These are phyloP conservation scores for Hansenula lynferdii DNA, from an alignment of 1,139 yeast species.

Conservation along the genomic window DNA sequence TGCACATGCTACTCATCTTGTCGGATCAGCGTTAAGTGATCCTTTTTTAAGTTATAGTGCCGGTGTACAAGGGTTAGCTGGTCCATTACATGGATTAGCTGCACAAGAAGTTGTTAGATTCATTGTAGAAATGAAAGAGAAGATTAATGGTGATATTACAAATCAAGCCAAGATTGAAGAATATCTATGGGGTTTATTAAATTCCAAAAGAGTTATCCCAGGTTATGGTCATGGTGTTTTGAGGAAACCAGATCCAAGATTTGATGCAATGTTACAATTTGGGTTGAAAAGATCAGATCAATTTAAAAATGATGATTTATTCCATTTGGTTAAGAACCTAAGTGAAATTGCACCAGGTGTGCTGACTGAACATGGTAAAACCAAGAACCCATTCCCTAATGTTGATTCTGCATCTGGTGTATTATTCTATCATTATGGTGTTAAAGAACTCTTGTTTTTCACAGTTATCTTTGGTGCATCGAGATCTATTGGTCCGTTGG, in stretches of 20 bases:
- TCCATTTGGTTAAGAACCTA: conserved; percentile 28
- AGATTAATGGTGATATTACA: conserved; percentile 23
- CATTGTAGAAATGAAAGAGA: conserved; percentile 30
- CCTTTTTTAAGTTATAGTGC: conserved; percentile 36
- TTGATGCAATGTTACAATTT: conserved; percentile 32
- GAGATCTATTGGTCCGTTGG: conserved; percentile 52
- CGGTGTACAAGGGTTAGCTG: conserved; percentile 39
- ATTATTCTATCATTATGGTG: conserved; percentile 53
- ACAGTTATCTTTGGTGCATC: conserved; percentile 59
- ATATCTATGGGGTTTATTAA: conserved; percentile 35
- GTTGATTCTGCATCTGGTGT: conserved; percentile 59
- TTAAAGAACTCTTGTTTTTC: conserved; percentile 49
- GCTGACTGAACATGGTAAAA: conserved; percentile 52
- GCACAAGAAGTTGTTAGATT: conserved; percentile 41
- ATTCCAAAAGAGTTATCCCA: conserved; percentile 38
- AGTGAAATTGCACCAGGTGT: conserved; percentile 50
- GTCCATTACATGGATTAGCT: conserved; percentile 41
- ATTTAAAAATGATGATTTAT: conserved; percentile 26
- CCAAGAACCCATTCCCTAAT: conserved; percentile 62
- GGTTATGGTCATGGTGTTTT: conserved; percentile 43
- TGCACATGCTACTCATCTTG: conserved; percentile 39
- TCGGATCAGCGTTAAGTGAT: conserved; percentile 37
- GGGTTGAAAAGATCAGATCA: conserved; percentile 26
- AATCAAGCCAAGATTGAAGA: conserved; percentile 27
- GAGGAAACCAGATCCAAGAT: conserved; percentile 39